Evolutionary conservation across 192 early-diverging fungal genomes (phyloP), one percentile per base, ranked within the genome.

Genomic region (Thamnidium elegans): DNA sequence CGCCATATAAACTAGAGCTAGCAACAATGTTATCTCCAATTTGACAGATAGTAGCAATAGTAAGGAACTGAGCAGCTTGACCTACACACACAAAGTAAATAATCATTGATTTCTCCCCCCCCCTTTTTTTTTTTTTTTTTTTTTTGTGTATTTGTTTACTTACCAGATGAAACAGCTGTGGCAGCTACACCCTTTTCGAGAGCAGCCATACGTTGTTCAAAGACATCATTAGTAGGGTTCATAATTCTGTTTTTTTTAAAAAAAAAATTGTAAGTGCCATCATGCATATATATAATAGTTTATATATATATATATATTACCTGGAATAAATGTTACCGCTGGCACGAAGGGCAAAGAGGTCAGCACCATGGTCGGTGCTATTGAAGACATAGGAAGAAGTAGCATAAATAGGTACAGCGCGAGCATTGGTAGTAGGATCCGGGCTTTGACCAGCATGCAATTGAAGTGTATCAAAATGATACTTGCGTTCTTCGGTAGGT

Each of bases 371-470:
- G 8, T 88, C 82, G 44, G 89, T 81, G 67, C 72, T 81, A 63
- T 94, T 86, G 77, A 98, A 96, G 9, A 87, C 86, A 72, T 80
- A 98, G 9, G 89, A 92, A 11, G 91, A 79, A 1, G 93, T 91
- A 0, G 93, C 91, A 73, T 94, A 98, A 68, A 98, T 95, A 32
- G 95, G 95, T 0, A 89, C 86, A 3, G 94, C 95, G 15, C 92
- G 83, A 14, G 94, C 81, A 20, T 89, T 84, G 60, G 91, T 95
- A 3, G 84, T 65, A 5, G 81, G 21, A 63, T 86, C 79, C 61
- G 53, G 87, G 68, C 7, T 61, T 65, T 62, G 92, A 23, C 94
- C 95, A 20, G 94, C 92, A 67, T 98, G 95, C 14, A 98, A 75
- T 76, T 95, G 93, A 26, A 95, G 86, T 23, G 94, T 97, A 62